A percentile compares a stretch with the other conserved stretches of the same genome.
These are phyloP conservation scores for Ramichloridium luteum DNA, from an alignment of 2,329 filamentous ascomycete genomes.

Conservation along the genomic window DNA sequence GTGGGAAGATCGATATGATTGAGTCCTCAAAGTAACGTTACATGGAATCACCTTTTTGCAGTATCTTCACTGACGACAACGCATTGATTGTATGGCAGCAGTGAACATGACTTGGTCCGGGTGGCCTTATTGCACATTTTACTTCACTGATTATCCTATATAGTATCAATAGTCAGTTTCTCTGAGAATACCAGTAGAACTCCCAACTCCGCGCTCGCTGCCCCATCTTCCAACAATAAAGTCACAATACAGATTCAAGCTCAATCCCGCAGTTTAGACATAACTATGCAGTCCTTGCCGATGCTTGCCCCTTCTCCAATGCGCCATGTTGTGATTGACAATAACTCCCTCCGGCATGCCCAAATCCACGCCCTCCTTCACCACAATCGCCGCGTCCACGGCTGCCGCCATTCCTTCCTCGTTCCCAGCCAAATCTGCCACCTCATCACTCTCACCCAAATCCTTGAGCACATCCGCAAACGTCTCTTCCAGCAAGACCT, in stretches of 20 bases:
- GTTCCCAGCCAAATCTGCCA: constrained; percentile 23
- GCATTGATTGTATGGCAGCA: too few relatives aligned
- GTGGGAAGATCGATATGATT: constrained; percentile 38
- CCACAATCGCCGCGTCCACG: constrained; percentile 12
- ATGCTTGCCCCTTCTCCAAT: constrained; percentile 40
- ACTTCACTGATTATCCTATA: too few relatives aligned
- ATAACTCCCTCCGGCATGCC: constrained; percentile 29
- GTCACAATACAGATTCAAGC: too few relatives aligned
- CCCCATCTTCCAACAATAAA: too few relatives aligned
- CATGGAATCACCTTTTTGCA: too few relatives aligned
- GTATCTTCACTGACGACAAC: too few relatives aligned
- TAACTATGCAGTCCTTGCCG: constrained; percentile 21
- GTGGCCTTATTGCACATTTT: too few relatives aligned
- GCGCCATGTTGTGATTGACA: constrained; percentile 49
- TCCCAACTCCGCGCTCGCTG: too few relatives aligned
- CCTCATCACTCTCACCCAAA: constrained; percentile 27
- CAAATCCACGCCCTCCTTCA: constrained; percentile 18
- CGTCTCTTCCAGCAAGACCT: constrained; percentile 35
- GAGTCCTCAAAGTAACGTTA: too few relatives aligned
- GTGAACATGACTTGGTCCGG: too few relatives aligned
- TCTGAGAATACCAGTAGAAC: too few relatives aligned
- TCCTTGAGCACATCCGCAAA: constrained; percentile 38
- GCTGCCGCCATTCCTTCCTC: constrained; percentile 16
- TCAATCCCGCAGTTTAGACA: constrained; percentile 2
- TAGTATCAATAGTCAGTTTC: too few relatives aligned